Base-by-base conservation (phyloP, 768 basidiomycete species). In the Mrakia frigida region DNA sequence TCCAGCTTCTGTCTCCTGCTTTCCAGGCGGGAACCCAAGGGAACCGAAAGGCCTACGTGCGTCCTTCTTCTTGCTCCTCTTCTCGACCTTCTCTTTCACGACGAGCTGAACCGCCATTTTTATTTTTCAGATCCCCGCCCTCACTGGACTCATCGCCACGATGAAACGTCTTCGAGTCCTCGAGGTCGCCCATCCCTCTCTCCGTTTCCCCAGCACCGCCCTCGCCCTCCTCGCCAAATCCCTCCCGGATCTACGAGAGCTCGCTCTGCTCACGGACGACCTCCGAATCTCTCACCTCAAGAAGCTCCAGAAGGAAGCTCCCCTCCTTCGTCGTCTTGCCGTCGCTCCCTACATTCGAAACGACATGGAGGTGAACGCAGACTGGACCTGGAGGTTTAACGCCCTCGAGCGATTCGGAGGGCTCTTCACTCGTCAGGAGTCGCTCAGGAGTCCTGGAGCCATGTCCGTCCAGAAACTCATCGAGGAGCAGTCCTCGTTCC, bases 1-100 rank as follows among this genome's bases (percentile, higher is more conserved):
- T 74, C 52, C 74, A 69, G 52, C 50, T 74, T 13, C 46, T 70
- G 46, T 46, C 69, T 13, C 69, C 69, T n/a, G 69, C 65, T 25
- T 68, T 68, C 35, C 37, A 41, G 0, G 25, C 65, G 10, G 65
- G 63, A 21, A 6, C 25, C 13, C 35, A 68, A 11, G 56, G 56
- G 14, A 35, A 68, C 11, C 35, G 65, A 6, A 68, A 68, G 39
- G 65, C 65, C 35, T 68, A 68, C 25, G 56, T 56, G 56, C 7
- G 56, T 65, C 21, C 63, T 4, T 14, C 33, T 65, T 35, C 63
- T 65, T 25, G 25, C 37, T 35, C 63, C 21, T 65, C 33, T 13
- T 65, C 61, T 9, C 43, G 16, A 43, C 43, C 18, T 6, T 14
- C 43, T 35, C 6, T 33, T 23, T 10, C 63, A 11, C 9, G 16